phyloP scores from a whole-genome alignment of 2,329 filamentous ascomycete species.

The Pseudopyricularia javanii region DNA sequence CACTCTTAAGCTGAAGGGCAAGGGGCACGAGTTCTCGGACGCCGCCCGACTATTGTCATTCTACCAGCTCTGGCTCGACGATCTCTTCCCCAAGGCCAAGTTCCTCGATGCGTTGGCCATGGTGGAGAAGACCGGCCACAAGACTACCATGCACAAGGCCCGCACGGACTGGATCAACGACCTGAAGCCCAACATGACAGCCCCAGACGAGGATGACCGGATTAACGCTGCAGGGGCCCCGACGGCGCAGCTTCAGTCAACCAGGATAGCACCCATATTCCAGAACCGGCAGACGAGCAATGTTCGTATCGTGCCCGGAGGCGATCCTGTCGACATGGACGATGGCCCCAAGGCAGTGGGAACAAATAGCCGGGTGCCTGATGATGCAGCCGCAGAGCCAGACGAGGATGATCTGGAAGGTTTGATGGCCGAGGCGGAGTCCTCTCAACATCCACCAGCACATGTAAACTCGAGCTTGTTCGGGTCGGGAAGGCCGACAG shows the following conservation, averaged over 20 bases:
- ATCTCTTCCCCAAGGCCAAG: slow-evolving; percentile 86
- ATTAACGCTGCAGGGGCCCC: slow-evolving; percentile 15
- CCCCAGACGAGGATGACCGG: slow-evolving; percentile 18
- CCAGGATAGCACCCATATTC: slow-evolving; percentile 25
- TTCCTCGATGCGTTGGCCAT: slow-evolving; percentile 83
- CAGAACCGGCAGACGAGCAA: slow-evolving; percentile 12
- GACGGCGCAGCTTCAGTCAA: neutral
- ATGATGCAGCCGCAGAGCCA: slow-evolving; percentile 13
- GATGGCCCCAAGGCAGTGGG: slow-evolving; percentile 24
- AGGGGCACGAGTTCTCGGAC: slow-evolving; percentile 92
- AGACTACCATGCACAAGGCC: slow-evolving; percentile 61
- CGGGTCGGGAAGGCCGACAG: slow-evolving; percentile 1
- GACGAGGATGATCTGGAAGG: slow-evolving; percentile 38
- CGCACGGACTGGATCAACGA: slow-evolving; percentile 79
- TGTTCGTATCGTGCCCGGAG: neutral
- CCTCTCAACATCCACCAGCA: slow-evolving; percentile 10
- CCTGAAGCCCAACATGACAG: slow-evolving; percentile 36
- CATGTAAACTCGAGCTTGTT: slow-evolving; percentile 19
- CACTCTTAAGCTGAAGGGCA: slow-evolving; percentile 73
- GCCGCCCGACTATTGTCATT: slow-evolving; percentile 70
- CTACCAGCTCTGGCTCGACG: slow-evolving; percentile 95
- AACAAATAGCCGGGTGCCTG: neutral
- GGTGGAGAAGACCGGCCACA: slow-evolving; percentile 88
- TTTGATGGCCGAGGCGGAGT: slow-evolving; percentile 37
- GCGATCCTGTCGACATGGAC: slow-evolving; percentile 31